Evolutionary conservation across 805 yeast species (phyloP).

Genomic region (Kluyveromyces wickerhamii): DNA sequence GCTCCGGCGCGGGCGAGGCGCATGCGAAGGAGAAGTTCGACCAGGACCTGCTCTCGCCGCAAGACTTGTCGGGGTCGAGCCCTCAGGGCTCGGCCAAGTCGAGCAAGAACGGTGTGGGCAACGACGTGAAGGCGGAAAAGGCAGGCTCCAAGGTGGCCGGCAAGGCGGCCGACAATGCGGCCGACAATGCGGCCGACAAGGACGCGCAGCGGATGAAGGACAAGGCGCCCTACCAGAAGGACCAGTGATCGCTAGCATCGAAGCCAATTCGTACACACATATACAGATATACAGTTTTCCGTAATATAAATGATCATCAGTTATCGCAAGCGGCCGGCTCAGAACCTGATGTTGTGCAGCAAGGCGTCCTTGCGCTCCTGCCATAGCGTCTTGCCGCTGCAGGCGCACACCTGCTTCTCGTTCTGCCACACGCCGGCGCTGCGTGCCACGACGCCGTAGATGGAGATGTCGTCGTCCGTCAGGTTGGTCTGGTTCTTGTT

Average conservation of each 20-base stretch:
- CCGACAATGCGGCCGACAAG: conserved; percentile 8
- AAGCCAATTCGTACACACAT: not conserved
- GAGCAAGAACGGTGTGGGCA: conserved; percentile 7
- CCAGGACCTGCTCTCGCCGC: conserved; percentile 26
- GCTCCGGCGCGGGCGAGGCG: not conserved
- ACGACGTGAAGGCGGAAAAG: conserved; percentile 10
- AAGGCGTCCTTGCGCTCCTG: conserved; percentile 81
- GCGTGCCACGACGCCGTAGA: conserved; percentile 88
- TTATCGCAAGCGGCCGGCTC: not conserved
- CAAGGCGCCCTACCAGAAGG: conserved; percentile 11
- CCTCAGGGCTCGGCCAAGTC: conserved; percentile 1
- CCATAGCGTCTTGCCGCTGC: conserved; percentile 95
- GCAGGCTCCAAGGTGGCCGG: conserved; percentile 6
- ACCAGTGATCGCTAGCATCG: not conserved
- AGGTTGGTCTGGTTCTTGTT: conserved; percentile 13
- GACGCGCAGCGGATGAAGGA: conserved; percentile 10
- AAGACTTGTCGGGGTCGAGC: conserved; percentile 13
- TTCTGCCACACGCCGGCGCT: conserved; percentile 98
- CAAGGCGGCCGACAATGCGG: no score
- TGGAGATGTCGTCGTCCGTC: conserved; percentile 34
- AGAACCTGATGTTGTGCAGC: conserved; percentile 16
- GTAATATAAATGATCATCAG: not conserved
- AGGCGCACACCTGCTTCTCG: conserved; percentile 84
- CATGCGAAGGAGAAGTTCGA: conserved; percentile 19
- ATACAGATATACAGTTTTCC: not conserved